Evolutionary conservation across 139 green algal species (phyloP), one percentile per base, ranked within the genome.

Genomic region (Tetradesmus lagerheimii): DNA sequence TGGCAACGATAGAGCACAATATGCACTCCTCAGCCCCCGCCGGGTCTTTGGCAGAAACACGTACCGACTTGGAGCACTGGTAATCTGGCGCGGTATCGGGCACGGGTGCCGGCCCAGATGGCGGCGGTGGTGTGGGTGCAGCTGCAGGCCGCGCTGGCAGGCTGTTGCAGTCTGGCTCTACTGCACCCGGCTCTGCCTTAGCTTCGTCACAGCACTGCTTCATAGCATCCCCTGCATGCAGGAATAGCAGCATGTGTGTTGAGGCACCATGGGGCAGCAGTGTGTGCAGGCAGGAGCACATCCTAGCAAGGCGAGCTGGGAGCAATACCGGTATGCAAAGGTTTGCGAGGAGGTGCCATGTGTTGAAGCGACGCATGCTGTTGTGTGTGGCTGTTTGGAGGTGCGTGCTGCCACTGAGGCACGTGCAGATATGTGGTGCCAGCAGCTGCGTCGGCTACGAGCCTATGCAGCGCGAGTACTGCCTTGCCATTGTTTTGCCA

Each of bases 201-300:
- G 71, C n/a, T 37, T 79, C 31, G 15, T 79, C 71, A 29, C 71
- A 79, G 71, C 71, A 79, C 71, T 79, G n/a, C 71, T 79, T 79
- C 31, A 79, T 37, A 41, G 71, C 71, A 38, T 79, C 71, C 71
- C 71, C n/a, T 71, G 57, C 8, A 8, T 2, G 9, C n/a, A n/a
- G n/a, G n/a, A n/a, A n/a, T n/a, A n/a, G n/a, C n/a, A n/a, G 57
- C 8, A 8, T 2, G 9, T 25, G 71, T 38, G 8, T 3, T 4
- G 11, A 15, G 71, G 47, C 47, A 57, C 11, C 11, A 71, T 71
- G 57, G 1, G 20, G 20, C 66, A 37, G 66, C 66, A 76, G 1
- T 15, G 16, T 76, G 14, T 34, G 62, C 35, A 1, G 5, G 15
- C 66, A 76, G 66, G 20, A 76, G 66, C 15, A 12, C 15, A 11